Conservation (phyloP, 495 filamentous ascomycete species). For the Penicillium bialowiezense region DNA sequence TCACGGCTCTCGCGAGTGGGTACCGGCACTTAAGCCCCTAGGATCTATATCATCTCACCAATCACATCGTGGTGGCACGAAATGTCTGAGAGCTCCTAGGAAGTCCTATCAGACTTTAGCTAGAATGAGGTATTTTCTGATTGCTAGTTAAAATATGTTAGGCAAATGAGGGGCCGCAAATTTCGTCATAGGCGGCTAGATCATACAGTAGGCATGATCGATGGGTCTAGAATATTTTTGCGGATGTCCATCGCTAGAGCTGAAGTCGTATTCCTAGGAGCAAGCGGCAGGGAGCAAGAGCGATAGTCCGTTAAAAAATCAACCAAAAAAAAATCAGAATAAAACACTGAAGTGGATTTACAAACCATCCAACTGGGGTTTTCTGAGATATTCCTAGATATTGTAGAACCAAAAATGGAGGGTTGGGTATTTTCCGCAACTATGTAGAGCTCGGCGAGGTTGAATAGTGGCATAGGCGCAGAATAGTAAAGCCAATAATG, state of each 20-base stretch:
- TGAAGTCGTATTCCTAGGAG: conserved; percentile 10
- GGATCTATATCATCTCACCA: conserved; percentile 4
- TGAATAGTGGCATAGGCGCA: background rate
- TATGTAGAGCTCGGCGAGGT: background rate
- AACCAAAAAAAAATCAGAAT: background rate
- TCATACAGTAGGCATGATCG: conserved; percentile 1
- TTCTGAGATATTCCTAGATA: conserved; percentile 6
- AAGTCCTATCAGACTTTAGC: conserved; percentile 7
- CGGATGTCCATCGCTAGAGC: conserved; percentile 6
- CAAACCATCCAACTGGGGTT: background rate
- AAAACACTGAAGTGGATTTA: conserved; percentile 3
- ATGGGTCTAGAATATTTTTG: conserved; percentile 6
- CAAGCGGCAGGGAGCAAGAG: conserved; percentile 6
- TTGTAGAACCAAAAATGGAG: conserved; percentile 7
- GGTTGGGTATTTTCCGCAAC: conserved; percentile 9
- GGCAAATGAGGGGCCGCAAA: conserved; percentile 6
- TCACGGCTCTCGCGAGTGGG: background rate
- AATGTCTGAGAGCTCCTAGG: conserved; percentile 2
- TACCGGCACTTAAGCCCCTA: conserved; percentile 3
- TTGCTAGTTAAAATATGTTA: conserved; percentile 2
- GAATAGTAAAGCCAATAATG: background rate
- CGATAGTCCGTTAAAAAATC: background rate
- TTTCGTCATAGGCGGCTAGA: background rate
- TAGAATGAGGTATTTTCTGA: background rate
- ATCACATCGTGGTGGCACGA: background rate